Base-by-base conservation (phyloP, 208 protist genomes). In the Acanthamoeba culbertsoni region DNA sequence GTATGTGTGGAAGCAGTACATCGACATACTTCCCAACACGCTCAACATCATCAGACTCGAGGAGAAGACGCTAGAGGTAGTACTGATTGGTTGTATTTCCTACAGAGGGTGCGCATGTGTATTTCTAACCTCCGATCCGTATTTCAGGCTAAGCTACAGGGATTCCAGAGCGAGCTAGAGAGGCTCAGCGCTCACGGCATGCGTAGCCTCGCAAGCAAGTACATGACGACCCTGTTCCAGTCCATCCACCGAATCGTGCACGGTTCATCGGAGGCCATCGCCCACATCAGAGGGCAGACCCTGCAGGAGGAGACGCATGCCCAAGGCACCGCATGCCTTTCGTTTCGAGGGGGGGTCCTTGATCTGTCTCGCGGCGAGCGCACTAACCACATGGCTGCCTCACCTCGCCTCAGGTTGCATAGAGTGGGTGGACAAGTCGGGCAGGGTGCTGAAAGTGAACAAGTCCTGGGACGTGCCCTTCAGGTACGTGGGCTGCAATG, bases 1-100 rank as follows among this genome's bases (percentile, higher is more conserved):
- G 79, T 51, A 65, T 33, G 33, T 89, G n/a, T 89, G 79, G 79
- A 89, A 89, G 55, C 79, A 65, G 37, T 89, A 89, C 37, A 57
- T 89, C 51, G 79, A 89, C 53, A 42, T 65, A 0, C 12, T 89
- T 4, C 79, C 79, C 2, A 46, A 37, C 51, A 89, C 40, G 35
- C 55, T 65, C 6, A 40, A 89, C 35, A 14, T 65, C 23, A 59
- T 89, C 51, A 89, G 55, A 26, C 33, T 65, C 48, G 48, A 65
- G 51, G 51, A 65, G 33, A 59, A 59, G 46, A 46, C 42, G 12
- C 18, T 65, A 45, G 51, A 59, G 55, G 51, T 65, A 45, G 12
- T 18, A 37, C 33, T 59, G 51, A 59, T 59, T 59, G 51, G 23
- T 59, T n/a, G 14, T 59, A 59, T n/a, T n/a, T n/a, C n/a, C n/a